phyloP scores from a whole-genome alignment of 208 protist species.

The Porcisia hertigi region DNA sequence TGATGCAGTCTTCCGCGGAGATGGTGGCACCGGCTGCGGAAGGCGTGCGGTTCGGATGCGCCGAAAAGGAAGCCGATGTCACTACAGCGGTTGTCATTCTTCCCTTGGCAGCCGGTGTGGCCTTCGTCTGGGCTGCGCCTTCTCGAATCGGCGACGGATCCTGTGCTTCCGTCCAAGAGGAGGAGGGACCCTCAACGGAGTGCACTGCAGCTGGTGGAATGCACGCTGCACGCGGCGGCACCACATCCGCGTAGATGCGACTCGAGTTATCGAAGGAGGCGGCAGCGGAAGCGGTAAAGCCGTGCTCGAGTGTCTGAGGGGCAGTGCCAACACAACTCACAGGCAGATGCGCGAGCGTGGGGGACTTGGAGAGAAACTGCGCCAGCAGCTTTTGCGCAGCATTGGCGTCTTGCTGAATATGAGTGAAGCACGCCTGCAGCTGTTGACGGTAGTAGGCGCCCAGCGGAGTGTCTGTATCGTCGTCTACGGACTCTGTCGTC shows the following conservation, averaged over 20 bases:
- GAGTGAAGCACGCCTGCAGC: constrained; percentile 12
- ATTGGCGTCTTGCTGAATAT: constrained; percentile 9
- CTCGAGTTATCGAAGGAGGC: neutral
- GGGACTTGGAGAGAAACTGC: constrained; percentile 6
- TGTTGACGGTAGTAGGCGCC: constrained; percentile 23
- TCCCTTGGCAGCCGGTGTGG: neutral
- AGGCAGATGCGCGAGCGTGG: constrained; percentile 12
- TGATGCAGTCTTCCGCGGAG: constrained; percentile 40
- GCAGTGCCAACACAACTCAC: constrained; percentile 24
- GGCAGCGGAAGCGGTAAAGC: neutral
- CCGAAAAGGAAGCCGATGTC: neutral
- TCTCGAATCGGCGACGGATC: neutral
- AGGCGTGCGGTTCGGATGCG: neutral
- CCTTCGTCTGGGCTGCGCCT: neutral
- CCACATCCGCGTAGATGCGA: constrained; percentile 9
- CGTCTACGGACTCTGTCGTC: neutral
- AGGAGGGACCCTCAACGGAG: neutral
- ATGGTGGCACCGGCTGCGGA: neutral
- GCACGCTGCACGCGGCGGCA: constrained; percentile 4
- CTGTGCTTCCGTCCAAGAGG: neutral
- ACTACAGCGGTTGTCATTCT: neutral
- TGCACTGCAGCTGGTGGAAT: constrained; percentile 6
- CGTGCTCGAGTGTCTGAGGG: neutral
- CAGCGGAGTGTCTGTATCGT: constrained; percentile 1
- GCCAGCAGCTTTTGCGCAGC: constrained; percentile 6